These are phyloP conservation scores for Ophiostoma novo-ulmi DNA, from an alignment of 2,329 filamentous ascomycete genomes.

Conservation along the genomic window DNA sequence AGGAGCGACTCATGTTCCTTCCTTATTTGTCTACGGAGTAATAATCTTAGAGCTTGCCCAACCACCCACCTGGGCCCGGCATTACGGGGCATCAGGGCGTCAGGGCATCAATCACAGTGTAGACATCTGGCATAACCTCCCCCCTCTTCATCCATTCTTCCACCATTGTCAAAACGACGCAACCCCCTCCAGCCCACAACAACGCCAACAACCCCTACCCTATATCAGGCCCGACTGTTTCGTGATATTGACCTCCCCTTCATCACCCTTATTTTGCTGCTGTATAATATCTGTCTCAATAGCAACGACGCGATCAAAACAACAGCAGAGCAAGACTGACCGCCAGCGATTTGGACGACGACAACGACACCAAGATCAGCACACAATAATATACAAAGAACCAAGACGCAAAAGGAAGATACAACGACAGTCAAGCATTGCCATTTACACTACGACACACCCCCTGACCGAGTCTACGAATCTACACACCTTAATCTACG, in stretches of 20 bases:
- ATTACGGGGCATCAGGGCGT: constrained; percentile 8
- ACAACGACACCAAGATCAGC: neutral
- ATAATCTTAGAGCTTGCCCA: constrained; percentile 10
- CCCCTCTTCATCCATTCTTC: neutral
- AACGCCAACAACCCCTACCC: constrained; percentile 15
- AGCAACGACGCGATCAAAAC: constrained; percentile 21
- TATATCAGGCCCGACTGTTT: constrained; percentile 24
- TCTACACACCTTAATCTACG: neutral
- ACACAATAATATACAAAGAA: neutral
- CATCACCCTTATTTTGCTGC: constrained; percentile 15
- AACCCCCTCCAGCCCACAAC: constrained; percentile 12
- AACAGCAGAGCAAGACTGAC: neutral
- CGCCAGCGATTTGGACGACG: constrained; percentile 11
- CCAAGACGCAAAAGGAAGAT: neutral
- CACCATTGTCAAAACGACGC: neutral
- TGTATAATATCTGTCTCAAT: constrained; percentile 21
- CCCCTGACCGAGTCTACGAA: neutral
- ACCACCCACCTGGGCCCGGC: constrained; percentile 13
- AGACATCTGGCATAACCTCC: constrained; percentile 5
- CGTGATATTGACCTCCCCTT: constrained; percentile 22
- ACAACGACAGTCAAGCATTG: neutral
- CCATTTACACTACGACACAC: neutral
- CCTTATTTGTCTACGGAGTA: constrained; percentile 2
- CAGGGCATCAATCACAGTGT: constrained; percentile 2
- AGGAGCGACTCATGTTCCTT: constrained; percentile 19